Evolutionary conservation across 2,329 filamentous ascomycete species (phyloP).

Genomic region (Aureobasidium lini): DNA sequence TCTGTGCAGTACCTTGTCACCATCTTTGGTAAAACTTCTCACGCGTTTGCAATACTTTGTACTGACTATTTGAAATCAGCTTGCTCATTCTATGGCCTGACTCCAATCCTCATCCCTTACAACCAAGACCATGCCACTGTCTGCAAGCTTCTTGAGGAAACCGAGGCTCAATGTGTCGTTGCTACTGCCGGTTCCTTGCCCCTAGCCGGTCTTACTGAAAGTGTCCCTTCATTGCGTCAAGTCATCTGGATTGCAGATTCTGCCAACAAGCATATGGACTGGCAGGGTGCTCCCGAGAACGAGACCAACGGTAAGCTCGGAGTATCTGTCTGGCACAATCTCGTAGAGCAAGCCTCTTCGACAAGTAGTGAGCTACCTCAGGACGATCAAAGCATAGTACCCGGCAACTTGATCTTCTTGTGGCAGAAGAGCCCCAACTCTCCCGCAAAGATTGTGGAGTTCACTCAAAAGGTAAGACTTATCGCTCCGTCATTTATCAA

Average conservation of each 20-base stretch:
- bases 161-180: slow-evolving; percentile 72
- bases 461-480: slow-evolving; percentile 56
- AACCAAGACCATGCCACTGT: slow-evolving; percentile 63
- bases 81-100: slow-evolving; percentile 81
- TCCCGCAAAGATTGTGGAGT: slow-evolving; percentile 63
- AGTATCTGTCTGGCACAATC: slow-evolving; percentile 88
- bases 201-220: slow-evolving; percentile 62
- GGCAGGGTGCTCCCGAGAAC: slow-evolving; percentile 72
- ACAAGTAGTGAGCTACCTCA: slow-evolving; percentile 56
- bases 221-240: slow-evolving; percentile 63
- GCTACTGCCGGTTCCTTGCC: slow-evolving; percentile 82
- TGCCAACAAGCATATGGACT: slow-evolving; percentile 87
- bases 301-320: slow-evolving; percentile 67
- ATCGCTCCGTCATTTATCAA: neutral
- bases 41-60: neutral
- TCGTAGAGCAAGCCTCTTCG: slow-evolving; percentile 56
- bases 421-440: slow-evolving; percentile 50
- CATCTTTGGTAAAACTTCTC: slow-evolving; percentile 55
- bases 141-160: slow-evolving; percentile 62
- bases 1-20: slow-evolving; percentile 78
- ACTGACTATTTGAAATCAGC: slow-evolving; percentile 40
- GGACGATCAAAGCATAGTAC: slow-evolving; percentile 45
- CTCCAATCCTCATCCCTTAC: slow-evolving; percentile 77
- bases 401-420: slow-evolving; percentile 53
- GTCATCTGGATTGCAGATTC: slow-evolving; percentile 90